Conservation (phyloP, 306 rosid species). For the Quercus alba region DNA sequence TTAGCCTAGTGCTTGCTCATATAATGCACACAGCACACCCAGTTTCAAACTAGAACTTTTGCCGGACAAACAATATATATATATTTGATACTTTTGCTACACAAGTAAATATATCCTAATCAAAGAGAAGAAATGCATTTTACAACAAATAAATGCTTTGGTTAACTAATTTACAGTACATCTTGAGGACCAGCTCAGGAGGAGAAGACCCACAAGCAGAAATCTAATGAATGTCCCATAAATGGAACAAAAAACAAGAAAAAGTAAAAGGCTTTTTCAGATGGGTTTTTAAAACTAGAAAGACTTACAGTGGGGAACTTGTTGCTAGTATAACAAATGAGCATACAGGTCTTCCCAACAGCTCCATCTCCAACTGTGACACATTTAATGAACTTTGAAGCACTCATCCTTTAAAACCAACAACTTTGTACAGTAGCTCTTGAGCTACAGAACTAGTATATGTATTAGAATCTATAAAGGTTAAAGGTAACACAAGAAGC, state of each 20-base stretch:
- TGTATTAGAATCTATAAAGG: slow-evolving; percentile 18
- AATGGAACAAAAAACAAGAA: slow-evolving; percentile 6
- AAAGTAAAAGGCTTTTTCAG: slow-evolving; percentile 9
- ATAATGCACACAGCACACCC: not conserved
- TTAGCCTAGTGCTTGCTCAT: no score
- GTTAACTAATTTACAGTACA: not conserved
- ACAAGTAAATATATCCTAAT: not conserved
- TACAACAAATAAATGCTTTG: not conserved
- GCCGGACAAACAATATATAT: not conserved
- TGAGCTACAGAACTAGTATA: slow-evolving; percentile 1
- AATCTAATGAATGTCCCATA: slow-evolving; percentile 9
- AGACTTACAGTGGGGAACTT: slow-evolving; percentile 85
- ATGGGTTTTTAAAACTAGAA: not conserved
- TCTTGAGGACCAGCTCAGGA: not conserved
- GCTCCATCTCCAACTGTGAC: slow-evolving; percentile 99
- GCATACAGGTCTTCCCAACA: slow-evolving; percentile 99
- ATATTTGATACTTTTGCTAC: not conserved
- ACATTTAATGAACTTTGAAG: slow-evolving; percentile 96
- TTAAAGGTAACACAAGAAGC: slow-evolving; percentile 9
- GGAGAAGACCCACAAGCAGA: not conserved
- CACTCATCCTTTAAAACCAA: slow-evolving; percentile 62
- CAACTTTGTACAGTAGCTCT: slow-evolving; percentile 1
- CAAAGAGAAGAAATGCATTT: not conserved
- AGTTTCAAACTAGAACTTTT: not conserved
- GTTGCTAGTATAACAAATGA: slow-evolving; percentile 96